phyloP scores from a whole-genome alignment of 495 filamentous ascomycete genomes.

The Penicillium bialowiezense region DNA sequence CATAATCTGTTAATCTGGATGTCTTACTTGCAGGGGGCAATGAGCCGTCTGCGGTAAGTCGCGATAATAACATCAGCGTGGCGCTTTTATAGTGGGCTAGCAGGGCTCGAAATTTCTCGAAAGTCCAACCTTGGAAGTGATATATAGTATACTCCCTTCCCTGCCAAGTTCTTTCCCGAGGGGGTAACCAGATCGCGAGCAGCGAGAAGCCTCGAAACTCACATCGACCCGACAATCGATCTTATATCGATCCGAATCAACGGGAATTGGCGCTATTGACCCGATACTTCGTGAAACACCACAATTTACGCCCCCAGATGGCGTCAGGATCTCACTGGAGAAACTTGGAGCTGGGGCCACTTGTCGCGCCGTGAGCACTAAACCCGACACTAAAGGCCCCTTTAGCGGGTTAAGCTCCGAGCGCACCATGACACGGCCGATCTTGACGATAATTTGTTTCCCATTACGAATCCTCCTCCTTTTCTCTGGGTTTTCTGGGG shows the following conservation, averaged over 20 bases:
- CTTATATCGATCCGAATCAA: no score
- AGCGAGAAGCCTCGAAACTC: slow-evolving; percentile 1
- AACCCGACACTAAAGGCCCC: slow-evolving; percentile 1
- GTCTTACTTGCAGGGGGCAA: no score
- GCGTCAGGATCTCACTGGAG: slow-evolving; percentile 16
- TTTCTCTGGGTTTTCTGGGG: background rate
- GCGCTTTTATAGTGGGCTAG: background rate
- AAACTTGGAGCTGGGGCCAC: slow-evolving; percentile 20
- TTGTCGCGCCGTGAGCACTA: slow-evolving; percentile 7
- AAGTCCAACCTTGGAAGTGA: background rate
- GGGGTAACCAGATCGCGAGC: slow-evolving; percentile 4
- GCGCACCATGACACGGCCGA: slow-evolving; percentile 15
- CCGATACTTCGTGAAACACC: no score
- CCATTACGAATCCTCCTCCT: background rate
- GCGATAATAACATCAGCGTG: slow-evolving; percentile 4
- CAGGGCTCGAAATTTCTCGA: background rate
- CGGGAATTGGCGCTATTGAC: no score
- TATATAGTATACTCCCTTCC: background rate
- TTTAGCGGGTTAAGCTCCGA: slow-evolving; percentile 18
- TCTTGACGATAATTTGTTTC: slow-evolving; percentile 8
- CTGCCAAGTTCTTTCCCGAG: background rate
- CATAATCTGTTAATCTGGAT: no score
- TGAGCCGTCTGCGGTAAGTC: slow-evolving; percentile 11
- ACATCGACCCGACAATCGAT: background rate
- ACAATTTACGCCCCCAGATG: no score